Evolutionary conservation across 2,329 filamentous ascomycete genomes (phyloP).

Genomic region (Claviceps pazoutovae): DNA sequence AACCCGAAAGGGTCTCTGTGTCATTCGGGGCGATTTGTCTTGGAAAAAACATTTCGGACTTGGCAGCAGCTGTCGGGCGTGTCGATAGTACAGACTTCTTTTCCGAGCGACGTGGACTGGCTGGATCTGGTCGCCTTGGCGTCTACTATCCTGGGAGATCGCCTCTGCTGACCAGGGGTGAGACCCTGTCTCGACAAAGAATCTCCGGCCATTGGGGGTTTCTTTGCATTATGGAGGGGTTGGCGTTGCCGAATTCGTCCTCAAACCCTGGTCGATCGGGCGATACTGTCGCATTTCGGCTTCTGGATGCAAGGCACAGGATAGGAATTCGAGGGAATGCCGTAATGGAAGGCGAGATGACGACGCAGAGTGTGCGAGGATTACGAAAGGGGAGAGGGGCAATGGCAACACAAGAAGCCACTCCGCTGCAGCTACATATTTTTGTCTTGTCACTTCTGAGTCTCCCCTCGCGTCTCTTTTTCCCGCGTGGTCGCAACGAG

Average conservation of each 20-base stretch:
- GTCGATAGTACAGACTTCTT: neutral
- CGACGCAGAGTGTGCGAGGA: too few relatives aligned
- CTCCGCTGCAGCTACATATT: too few relatives aligned
- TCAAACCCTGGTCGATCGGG: neutral
- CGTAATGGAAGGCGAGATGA: too few relatives aligned
- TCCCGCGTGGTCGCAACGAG: too few relatives aligned
- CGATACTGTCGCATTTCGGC: neutral
- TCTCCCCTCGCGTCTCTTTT: too few relatives aligned
- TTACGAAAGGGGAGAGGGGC: too few relatives aligned
- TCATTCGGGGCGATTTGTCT: neutral
- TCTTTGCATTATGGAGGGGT: neutral
- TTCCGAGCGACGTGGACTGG: neutral
- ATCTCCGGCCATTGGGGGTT: neutral
- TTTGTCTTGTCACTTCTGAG: too few relatives aligned
- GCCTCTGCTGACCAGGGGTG: neutral
- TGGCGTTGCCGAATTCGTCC: neutral
- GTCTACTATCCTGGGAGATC: slow-evolving; percentile 1
- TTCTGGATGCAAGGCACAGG: too few relatives aligned
- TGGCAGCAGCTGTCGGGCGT: neutral
- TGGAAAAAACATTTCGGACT: neutral
- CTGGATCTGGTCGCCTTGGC: neutral
- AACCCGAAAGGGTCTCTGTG: neutral
- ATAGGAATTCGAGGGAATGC: too few relatives aligned
- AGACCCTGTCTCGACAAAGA: neutral
- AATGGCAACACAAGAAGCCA: too few relatives aligned